Evolutionary conservation across 306 rosid species (phyloP).

Genomic region (Cucumis sativus): Cucumber_9930_V3 NC_026659.2:26256001-26256500

Average conservation of each 20-base stretch:
- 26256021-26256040: not conserved
- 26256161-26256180: not conserved
- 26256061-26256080: not conserved
- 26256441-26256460: conserved; percentile 20
- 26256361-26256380: conserved; percentile 22
- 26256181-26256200: conserved; percentile 6
- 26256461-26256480: conserved; percentile 16
- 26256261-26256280: not conserved
- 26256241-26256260: conserved; percentile 7
- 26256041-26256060: conserved; percentile 2
- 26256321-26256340: not conserved
- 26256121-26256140: conserved; percentile 3
- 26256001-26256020: not conserved
- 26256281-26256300: not conserved
- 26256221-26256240: conserved; percentile 9
- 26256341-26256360: conserved; percentile 11
- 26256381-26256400: conserved; percentile 26
- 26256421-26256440: conserved; percentile 18
- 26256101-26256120: not conserved
- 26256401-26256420: conserved; percentile 18
- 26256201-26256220: conserved; percentile 18
- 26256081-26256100: not conserved
- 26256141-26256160: not conserved
- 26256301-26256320: not conserved
- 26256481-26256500: conserved; percentile 22